Evolutionary conservation across 768 basidiomycete species (phyloP).

Genomic region (Pleurotus ostreatus): DNA sequence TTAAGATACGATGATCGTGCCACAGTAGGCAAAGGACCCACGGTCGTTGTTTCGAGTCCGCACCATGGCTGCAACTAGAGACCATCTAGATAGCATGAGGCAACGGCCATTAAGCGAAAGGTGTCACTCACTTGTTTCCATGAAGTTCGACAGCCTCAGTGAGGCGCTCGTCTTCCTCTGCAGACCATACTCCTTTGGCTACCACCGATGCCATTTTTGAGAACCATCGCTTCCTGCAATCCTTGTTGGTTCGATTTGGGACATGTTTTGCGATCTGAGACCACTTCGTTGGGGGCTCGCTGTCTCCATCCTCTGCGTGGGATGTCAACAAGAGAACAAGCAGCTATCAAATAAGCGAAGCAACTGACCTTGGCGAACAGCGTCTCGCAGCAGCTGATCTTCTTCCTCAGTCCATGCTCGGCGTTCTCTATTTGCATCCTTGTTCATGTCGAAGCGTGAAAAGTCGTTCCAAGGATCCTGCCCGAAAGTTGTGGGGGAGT

Average conservation of each 20-base stretch:
- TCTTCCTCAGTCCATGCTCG: constrained; percentile 50
- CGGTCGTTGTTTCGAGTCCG: constrained; percentile 57
- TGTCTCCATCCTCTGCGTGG: constrained; percentile 48
- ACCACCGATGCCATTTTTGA: constrained; percentile 62
- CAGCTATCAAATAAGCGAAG: background rate
- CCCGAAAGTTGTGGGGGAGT: no score
- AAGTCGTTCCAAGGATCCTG: background rate
- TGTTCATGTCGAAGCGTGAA: constrained; percentile 2
- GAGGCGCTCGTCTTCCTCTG: constrained; percentile 56
- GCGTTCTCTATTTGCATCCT: constrained; percentile 33
- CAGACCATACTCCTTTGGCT: constrained; percentile 59
- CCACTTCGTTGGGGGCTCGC: constrained; percentile 35
- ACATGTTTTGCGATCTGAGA: constrained; percentile 38
- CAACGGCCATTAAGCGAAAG: background rate
- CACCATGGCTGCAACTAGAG: constrained; percentile 55
- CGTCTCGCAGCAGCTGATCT: constrained; percentile 48
- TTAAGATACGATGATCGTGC: background rate
- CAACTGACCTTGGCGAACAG: constrained; percentile 42
- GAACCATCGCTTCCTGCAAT: constrained; percentile 62
- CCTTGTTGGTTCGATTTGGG: constrained; percentile 59
- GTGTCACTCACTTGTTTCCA: constrained; percentile 42
- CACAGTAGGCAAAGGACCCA: constrained; percentile 24
- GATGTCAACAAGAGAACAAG: background rate
- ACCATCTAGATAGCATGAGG: constrained; percentile 36
- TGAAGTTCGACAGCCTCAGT: constrained; percentile 55